phyloP scores from a whole-genome alignment of 78 protist species.

The Dictyostelium brefeldianum region DNA sequence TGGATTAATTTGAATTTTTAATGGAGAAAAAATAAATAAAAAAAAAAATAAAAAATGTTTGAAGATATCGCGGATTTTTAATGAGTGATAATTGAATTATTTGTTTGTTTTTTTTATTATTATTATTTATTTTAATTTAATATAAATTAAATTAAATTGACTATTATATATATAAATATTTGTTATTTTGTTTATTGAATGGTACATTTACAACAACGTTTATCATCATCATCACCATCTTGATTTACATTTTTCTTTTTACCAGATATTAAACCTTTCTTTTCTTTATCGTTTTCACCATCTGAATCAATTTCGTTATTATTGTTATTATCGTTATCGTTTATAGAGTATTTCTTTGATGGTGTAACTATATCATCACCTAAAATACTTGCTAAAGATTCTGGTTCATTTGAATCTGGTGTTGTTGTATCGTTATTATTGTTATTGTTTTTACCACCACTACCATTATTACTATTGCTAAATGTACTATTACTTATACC shows the following conservation, averaged over 20 bases:
- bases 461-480: neutral
- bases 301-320: conserved; percentile 5
- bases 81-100: no score
- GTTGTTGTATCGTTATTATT: neutral
- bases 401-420: neutral
- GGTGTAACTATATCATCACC: neutral
- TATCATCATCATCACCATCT: conserved; percentile 4
- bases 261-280: conserved; percentile 45
- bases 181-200: conserved; percentile 40
- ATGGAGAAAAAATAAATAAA: no score
- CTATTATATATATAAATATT: neutral
- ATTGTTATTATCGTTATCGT: neutral
- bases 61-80: no score
- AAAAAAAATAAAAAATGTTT: no score
- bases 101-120: no score
- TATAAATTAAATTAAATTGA: no score
- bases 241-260: conserved; percentile 19
- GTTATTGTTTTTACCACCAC: neutral
- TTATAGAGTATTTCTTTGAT: neutral
- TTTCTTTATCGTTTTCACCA: neutral
- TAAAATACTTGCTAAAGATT: neutral
- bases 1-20: no score
- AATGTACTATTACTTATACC: neutral
- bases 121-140: no score
- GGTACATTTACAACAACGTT: conserved; percentile 70